Conservation (phyloP, 1,139 yeast genomes). For the Yamadazyma trypodendri region DNA sequence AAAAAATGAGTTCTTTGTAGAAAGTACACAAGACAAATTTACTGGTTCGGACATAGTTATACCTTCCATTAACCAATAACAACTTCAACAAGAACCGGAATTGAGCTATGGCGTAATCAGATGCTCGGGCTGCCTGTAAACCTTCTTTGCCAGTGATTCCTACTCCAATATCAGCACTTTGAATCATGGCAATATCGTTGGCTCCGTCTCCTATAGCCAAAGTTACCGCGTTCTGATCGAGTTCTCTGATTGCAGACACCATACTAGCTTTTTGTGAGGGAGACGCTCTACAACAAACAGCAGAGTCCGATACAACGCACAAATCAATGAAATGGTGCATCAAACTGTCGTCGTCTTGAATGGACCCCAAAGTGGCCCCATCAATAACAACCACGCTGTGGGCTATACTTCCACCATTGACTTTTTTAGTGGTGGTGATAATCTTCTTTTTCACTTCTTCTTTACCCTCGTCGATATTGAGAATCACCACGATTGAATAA, state of each 20-base stretch:
- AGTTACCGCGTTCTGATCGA: constrained; percentile 70
- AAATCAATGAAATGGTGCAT: constrained; percentile 77
- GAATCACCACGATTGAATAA: constrained; percentile 81
- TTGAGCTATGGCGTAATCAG: constrained; percentile 95
- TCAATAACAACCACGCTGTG: constrained; percentile 94
- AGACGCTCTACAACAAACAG: constrained; percentile 92
- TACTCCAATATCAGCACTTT: constrained; percentile 95
- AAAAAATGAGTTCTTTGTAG: constrained; percentile 89
- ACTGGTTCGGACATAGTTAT: constrained; percentile 88
- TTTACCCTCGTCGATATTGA: constrained; percentile 57
- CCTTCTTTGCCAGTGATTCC: constrained; percentile 98
- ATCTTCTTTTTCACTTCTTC: constrained; percentile 54
- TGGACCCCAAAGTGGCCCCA: constrained; percentile 73
- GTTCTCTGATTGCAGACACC: constrained; percentile 73
- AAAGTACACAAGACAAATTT: constrained; percentile 92
- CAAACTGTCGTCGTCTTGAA: constrained; percentile 71
- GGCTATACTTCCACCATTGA: constrained; percentile 72
- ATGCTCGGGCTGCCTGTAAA: constrained; percentile 90
- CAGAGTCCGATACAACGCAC: constrained; percentile 86
- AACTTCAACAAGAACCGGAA: constrained; percentile 80
- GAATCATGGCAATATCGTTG: constrained; percentile 98
- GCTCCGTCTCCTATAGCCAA: constrained; percentile 99
- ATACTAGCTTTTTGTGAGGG: constrained; percentile 94
- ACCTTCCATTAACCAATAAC: constrained; percentile 90
- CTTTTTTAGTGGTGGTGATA: constrained; percentile 57